These are phyloP conservation scores for Rhodamnia rubescens DNA, from an alignment of 345 rosid genomes.

Conservation along the genomic window DNA sequence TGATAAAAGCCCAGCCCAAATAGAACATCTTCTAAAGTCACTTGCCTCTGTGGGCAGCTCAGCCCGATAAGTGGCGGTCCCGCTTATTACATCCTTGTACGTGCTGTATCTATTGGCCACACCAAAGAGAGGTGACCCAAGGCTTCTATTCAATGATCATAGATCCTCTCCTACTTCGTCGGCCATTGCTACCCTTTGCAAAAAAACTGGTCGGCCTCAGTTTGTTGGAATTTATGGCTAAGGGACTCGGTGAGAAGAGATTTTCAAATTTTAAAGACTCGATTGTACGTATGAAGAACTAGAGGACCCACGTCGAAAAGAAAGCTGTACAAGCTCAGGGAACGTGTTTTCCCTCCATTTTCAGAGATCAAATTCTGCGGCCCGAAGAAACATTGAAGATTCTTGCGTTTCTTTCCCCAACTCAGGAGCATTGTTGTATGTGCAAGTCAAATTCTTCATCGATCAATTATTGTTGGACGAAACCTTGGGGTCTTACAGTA, in stretches of 20 bases:
- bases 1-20: not conserved
- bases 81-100: not conserved
- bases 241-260: not conserved
- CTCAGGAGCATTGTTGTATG: too few species aligned
- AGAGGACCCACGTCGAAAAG: not conserved
- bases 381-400: too few species aligned
- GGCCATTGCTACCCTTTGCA: not conserved
- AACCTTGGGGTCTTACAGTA: too few species aligned
- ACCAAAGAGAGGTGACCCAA: too few species aligned
- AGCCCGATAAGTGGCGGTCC: not conserved
- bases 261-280: not conserved
- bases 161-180: too few species aligned
- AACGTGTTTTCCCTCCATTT: not conserved
- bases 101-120: too few species aligned
- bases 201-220: not conserved
- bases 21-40: not conserved
- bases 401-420: too few species aligned
- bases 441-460: too few species aligned
- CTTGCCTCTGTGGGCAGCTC: not conserved
- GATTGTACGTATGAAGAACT: not conserved
- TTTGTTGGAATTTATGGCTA: not conserved
- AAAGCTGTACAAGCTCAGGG: not conserved
- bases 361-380: not conserved
- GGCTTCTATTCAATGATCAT: too few species aligned
- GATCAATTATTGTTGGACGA: too few species aligned